These are phyloP conservation scores for Raffaelea ambrosiae DNA, from an alignment of 2,329 filamentous ascomycete species.

Conservation along the genomic window DNA sequence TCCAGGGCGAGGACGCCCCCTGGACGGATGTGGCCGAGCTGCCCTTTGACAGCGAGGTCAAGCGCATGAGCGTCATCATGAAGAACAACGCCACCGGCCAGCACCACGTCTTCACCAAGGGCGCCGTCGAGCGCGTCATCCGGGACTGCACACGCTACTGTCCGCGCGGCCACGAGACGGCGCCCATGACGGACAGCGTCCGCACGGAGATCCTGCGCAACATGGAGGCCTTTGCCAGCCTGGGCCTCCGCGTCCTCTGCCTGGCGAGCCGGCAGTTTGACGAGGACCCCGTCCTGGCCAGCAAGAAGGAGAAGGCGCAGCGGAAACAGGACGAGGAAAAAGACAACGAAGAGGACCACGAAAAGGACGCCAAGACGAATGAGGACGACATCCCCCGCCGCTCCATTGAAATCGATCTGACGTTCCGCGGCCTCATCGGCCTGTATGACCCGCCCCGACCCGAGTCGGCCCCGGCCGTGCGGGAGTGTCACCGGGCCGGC, in stretches of 20 bases:
- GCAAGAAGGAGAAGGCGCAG: no score
- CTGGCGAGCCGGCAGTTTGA: constrained; percentile 13
- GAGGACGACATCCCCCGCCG: constrained; percentile 18
- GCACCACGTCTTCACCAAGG: constrained; percentile 35
- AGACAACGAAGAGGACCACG: no score
- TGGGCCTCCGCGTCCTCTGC: constrained; percentile 3
- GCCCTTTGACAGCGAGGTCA: constrained; percentile 57
- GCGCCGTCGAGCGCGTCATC: constrained; percentile 53
- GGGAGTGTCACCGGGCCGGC: constrained; percentile 43
- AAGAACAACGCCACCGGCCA: constrained; percentile 19
- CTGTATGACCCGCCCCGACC: constrained; percentile 54
- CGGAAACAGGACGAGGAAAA: no score
- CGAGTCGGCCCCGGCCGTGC: background rate
- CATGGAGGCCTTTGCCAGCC: background rate
- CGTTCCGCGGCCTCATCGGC: constrained; percentile 57
- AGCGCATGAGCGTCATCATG: constrained; percentile 59
- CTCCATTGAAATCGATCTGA: constrained; percentile 35
- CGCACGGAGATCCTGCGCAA: background rate
- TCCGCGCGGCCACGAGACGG: background rate
- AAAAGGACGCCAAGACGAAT: background rate
- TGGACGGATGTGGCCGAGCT: constrained; percentile 50
- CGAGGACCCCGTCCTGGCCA: constrained; percentile 24
- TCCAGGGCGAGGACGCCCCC: constrained; percentile 26
- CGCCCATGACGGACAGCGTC: background rate
- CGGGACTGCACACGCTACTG: constrained; percentile 33